Evolutionary conservation across 2,329 filamentous ascomycete species (phyloP), one percentile per base, ranked within the genome.

Genomic region (Aspergillus sp.): DNA sequence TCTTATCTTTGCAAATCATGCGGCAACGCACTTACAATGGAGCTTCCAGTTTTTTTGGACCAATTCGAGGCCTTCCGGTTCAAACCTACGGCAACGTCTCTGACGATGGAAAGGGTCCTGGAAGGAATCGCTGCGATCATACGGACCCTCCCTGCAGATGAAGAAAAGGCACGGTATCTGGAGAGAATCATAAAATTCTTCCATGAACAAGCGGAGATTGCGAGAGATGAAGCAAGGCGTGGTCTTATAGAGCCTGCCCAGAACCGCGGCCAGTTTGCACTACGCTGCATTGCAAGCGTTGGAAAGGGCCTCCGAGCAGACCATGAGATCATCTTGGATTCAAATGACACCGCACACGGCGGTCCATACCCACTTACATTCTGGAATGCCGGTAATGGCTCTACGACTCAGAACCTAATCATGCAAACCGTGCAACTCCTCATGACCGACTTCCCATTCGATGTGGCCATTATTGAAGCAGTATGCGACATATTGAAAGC

Each of bases 401-500:
- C 60, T 45, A 53, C 57, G 16, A 58, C 65, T 6, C 72, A 74
- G 53, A 64, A 59, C 24, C 52, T 69, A 38, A 68, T 74, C 20
- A 70, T 76, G 61, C 65, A 74, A 53, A 70, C 69, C 20, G 65
- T 76, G 60, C 63, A 72, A 26, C 64, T 71, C 20, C 61, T 76
- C n/a, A 64, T 73, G 45, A 65, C 66, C 26, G 65, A 69, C 20
- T 75, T 75, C 35, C 67, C 69, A 7, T 59, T 68, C 30, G 73
- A 76, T 47, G 65, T 65, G 44, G 63, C 65, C n/a, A 72, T 76
- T 9, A 70, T 76, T 17, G 74, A 76, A 60, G 71, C 73, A 6
- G 68, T 73, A 7, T 77, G 74, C 56, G 73, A 76, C 46, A 71
- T 78, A 17, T 58, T 78, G 35, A 75, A 71, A 55, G 73, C 74